Base-by-base conservation (phyloP, 768 basidiomycete genomes). In the Ephemerocybe angulata region DNA sequence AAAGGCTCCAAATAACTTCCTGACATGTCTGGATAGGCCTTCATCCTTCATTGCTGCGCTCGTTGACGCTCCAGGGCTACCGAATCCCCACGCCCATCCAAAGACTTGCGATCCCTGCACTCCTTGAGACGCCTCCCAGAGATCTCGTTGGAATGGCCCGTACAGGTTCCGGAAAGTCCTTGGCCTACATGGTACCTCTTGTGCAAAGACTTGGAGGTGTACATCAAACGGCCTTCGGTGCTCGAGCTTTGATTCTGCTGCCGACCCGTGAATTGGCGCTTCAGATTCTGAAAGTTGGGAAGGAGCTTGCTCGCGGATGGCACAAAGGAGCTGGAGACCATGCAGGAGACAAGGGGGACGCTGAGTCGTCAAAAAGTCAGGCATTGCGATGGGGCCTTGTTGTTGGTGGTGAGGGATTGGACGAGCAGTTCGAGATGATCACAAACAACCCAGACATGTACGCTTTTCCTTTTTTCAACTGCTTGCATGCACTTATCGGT, bases 61-160 rank as follows among this genome's bases (percentile, higher is more conserved):
- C 93, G 2, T 74, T 98, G 35, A 87, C 88, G 2, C 77, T 95
- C n/a, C 88, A 96, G 64, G 96, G 96, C 17, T 98, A 92, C 70
- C 87, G 91, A 31, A 88, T 86, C 41, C 97, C 97, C 13, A 99
- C 97, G 0, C 97, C 97, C 0, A 98, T 99, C 48, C 97, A 99
- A 69, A 85, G 96, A 5, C 79, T 89, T 22, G 76, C 93, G 2
- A 90, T 99, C 42, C 97, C 97, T 5, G 76, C 86, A 19, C 81
- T 97, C 38, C 82, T 98, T 35, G 70, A 87, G 12, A 84, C 81
- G 38, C 93, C 95, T 37, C 93, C 94, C 8, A 78, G 90, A 50
- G 95, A 97, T 71, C 84, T 99, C 13, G 93, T 98, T 13, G 96
- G 93, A 38, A 99, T 98, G 97, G 96, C 97, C 33, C 83, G 97